A percentile compares a stretch with the other conserved stretches of the same genome.
phyloP scores from a whole-genome alignment of 2,329 filamentous ascomycete species.

The Albifimbria verrucaria region DNA sequence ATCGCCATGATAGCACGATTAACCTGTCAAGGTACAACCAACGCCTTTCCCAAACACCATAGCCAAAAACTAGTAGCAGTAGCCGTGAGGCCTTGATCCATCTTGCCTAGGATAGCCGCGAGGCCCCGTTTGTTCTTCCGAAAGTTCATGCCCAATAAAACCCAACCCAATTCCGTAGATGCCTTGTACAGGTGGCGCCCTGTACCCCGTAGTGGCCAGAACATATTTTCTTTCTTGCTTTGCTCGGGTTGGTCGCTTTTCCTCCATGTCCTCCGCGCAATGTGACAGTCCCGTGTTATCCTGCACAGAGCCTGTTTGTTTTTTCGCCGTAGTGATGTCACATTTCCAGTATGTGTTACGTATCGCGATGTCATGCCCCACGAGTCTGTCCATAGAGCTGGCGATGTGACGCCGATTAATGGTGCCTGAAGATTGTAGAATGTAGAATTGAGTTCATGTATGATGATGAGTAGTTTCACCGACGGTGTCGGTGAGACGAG shows the following conservation, averaged over 20 bases:
- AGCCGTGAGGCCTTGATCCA: conserved; percentile 3
- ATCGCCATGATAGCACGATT: no score
- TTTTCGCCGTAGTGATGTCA: neutral
- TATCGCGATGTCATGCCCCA: no score
- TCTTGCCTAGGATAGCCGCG: conserved; percentile 1
- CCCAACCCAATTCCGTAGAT: neutral
- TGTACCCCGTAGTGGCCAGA: neutral
- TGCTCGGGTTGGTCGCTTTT: neutral
- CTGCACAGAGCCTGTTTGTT: neutral
- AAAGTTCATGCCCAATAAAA: neutral
- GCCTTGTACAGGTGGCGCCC: neutral
- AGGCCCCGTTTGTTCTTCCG: conserved; percentile 1
- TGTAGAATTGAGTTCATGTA: neutral
- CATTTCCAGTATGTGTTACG: no score
- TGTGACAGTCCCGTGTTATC: neutral
- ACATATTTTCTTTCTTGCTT: neutral
- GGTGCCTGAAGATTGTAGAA: no score
- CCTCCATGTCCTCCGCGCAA: neutral
- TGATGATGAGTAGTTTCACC: conserved; percentile 8
- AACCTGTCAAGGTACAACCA: no score
- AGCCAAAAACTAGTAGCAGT: neutral
- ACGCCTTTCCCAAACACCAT: neutral
- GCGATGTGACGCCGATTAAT: no score
- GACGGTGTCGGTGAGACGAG: conserved; percentile 27
- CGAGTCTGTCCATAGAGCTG: no score